A percentile compares a stretch with the other conserved stretches of the same genome.
Conservation (phyloP, 148 eudicot genomes). For the Diospyros lotus region DNA sequence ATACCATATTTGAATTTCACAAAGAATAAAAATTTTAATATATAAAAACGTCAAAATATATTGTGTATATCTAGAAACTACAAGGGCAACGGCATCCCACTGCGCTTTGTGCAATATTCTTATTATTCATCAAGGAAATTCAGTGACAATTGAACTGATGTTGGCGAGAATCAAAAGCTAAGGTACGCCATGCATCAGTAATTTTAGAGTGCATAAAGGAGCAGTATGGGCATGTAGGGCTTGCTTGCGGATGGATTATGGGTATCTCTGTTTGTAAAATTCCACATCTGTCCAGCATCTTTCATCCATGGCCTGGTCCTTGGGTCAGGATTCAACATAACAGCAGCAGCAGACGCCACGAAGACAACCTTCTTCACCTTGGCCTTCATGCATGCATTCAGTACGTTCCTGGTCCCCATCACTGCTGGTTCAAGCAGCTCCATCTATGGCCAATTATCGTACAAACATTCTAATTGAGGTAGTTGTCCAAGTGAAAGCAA, state of each 20-base stretch:
- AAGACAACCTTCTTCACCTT: constrained; percentile 43
- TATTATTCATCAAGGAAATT: too few species aligned
- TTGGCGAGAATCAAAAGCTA: too few species aligned
- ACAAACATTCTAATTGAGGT: too few species aligned
- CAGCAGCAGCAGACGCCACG: constrained; percentile 40
- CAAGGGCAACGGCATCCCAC: too few species aligned
- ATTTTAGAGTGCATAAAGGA: too few species aligned
- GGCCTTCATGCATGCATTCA: constrained; percentile 42
- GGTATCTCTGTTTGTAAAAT: constrained; percentile 39
- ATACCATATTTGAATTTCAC: constrained; percentile 11
- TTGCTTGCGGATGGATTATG: neutral
- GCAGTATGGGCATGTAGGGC: too few species aligned
- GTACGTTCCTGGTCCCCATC: constrained; percentile 41
- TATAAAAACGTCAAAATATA: too few species aligned
- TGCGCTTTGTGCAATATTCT: too few species aligned
- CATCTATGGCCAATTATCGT: constrained; percentile 15
- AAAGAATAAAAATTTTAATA: neutral
- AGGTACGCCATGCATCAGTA: too few species aligned
- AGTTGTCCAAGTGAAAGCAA: too few species aligned
- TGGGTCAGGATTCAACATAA: constrained; percentile 41
- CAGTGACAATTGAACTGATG: too few species aligned
- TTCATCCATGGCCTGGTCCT: constrained; percentile 44
- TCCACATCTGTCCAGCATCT: constrained; percentile 51
- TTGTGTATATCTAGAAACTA: too few species aligned
- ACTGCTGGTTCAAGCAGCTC: constrained; percentile 42